These are phyloP conservation scores for Psilocybe sp. DNA, from an alignment of 768 basidiomycete genomes.

Conservation along the genomic window DNA sequence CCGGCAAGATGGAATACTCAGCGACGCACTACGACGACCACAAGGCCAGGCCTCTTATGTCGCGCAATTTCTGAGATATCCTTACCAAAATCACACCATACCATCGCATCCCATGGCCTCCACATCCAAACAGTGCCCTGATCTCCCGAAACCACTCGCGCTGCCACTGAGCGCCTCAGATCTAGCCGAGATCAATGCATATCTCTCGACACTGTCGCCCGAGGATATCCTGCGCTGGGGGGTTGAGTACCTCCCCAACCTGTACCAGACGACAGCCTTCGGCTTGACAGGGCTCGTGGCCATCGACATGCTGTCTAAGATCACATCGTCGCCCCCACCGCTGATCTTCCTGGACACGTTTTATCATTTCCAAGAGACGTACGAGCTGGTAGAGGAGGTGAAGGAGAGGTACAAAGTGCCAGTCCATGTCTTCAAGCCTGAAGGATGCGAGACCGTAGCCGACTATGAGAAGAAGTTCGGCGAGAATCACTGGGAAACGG, in stretches of 20 bases:
- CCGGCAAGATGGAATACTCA: constrained; percentile 1
- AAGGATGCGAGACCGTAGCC: constrained; percentile 57
- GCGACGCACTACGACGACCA: background rate
- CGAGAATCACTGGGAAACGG: constrained; percentile 78
- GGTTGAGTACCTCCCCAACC: constrained; percentile 67
- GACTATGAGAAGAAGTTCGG: constrained; percentile 85
- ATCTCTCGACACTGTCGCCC: constrained; percentile 70
- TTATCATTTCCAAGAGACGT: constrained; percentile 93
- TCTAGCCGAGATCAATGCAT: constrained; percentile 66
- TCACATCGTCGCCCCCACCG: constrained; percentile 66
- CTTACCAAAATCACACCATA: background rate
- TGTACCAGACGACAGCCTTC: constrained; percentile 96
- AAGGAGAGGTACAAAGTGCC: constrained; percentile 68
- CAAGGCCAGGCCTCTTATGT: background rate
- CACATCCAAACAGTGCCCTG: constrained; percentile 3
- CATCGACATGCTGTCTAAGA: constrained; percentile 90
- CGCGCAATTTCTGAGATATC: background rate
- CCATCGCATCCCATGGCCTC: constrained; percentile 6
- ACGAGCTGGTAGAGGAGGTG: constrained; percentile 84
- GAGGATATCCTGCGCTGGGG: constrained; percentile 89
- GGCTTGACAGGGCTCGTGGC: constrained; percentile 93
- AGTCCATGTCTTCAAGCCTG: constrained; percentile 78
- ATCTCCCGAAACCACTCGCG: constrained; percentile 19
- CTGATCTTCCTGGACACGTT: constrained; percentile 96
- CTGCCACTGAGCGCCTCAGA: constrained; percentile 58